A percentile compares a stretch with the other conserved stretches of the same genome.
Conservation (phyloP, 83 land plant species). For the Thuja plicata region DNA sequence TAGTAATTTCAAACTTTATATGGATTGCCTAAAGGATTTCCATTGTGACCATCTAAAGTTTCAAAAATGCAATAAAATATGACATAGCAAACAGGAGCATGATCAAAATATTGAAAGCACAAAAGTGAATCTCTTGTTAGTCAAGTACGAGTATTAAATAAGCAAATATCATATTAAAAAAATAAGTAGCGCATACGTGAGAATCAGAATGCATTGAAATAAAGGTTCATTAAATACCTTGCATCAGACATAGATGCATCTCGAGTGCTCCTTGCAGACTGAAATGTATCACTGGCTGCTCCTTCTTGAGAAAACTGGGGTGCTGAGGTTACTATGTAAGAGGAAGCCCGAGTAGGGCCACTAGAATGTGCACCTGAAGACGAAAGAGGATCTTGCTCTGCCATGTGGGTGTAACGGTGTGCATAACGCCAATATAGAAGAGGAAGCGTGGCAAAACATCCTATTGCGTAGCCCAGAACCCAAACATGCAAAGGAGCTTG, state of each 20-base stretch:
- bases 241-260: constrained; percentile 7
- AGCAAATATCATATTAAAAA: background rate
- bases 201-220: background rate
- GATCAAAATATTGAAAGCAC: background rate
- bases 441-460: constrained; percentile 72
- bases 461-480: constrained; percentile 73
- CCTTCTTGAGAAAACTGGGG: constrained; percentile 24
- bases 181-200: background rate
- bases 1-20: background rate
- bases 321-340: constrained; percentile 23
- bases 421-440: constrained; percentile 78
- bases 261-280: constrained; percentile 9
- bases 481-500: constrained; percentile 59
- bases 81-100: background rate
- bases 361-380: constrained; percentile 20
- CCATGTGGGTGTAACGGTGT: constrained; percentile 43
- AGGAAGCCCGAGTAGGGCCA: constrained; percentile 12
- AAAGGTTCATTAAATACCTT: background rate
- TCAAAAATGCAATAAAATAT: background rate
- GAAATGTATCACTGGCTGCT: constrained; percentile 7
- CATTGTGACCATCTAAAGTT: background rate
- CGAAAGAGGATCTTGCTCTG: constrained; percentile 51
- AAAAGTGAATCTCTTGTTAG: background rate
- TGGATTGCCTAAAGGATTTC: background rate
- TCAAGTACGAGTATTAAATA: background rate